phyloP scores from a whole-genome alignment of 768 basidiomycete genomes.

The Fistulinella prunicolor region DNA sequence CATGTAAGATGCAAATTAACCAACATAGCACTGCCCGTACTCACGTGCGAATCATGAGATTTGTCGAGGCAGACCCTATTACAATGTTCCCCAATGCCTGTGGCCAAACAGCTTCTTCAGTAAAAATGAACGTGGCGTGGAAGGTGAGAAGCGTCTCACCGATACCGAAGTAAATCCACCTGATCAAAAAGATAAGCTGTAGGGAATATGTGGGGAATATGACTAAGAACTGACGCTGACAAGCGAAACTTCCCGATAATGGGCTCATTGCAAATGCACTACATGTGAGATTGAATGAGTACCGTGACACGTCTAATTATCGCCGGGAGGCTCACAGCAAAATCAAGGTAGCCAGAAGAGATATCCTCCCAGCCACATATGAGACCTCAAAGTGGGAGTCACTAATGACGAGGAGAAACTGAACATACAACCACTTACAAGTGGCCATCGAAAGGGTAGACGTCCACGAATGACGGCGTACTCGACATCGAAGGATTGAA shows the following conservation, averaged over 20 bases:
- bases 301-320: too few relatives aligned
- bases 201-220: too few relatives aligned
- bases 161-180: constrained; percentile 1
- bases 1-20: neutral
- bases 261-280: too few relatives aligned
- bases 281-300: too few relatives aligned
- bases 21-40: too few relatives aligned
- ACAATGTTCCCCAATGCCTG: constrained; percentile 16
- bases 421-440: constrained; percentile 15
- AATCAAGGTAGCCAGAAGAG: too few relatives aligned
- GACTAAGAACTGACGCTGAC: too few relatives aligned
- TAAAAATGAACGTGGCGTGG: neutral
- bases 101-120: neutral
- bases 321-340: too few relatives aligned
- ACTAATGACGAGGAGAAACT: too few relatives aligned
- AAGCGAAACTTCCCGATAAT: too few relatives aligned
- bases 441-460: constrained; percentile 25
- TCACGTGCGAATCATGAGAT: constrained; percentile 31
- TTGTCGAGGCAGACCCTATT: constrained; percentile 20
- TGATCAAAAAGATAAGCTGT: too few relatives aligned
- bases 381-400: constrained; percentile 25
- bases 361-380: constrained; percentile 22
- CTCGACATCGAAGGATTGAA: constrained; percentile 20
- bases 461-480: constrained; percentile 22
- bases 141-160: too few relatives aligned